A percentile compares a stretch with the other conserved stretches of the same genome.
Evolutionary conservation across 345 rosid species (phyloP).

Genomic region (Adansonia digitata): DNA sequence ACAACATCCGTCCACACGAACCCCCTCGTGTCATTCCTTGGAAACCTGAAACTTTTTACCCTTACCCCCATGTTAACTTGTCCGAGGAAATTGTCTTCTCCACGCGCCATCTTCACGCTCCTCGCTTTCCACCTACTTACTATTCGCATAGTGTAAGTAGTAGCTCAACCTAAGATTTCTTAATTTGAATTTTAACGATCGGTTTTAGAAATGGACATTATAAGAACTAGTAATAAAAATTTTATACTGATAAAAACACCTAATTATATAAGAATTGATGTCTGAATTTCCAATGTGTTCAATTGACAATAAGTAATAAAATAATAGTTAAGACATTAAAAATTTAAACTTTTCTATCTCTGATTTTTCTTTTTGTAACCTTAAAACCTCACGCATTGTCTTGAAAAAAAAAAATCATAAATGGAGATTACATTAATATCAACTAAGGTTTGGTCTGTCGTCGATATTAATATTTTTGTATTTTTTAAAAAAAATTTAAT

Average conservation of each 20-base stretch:
- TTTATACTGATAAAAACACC: neutral
- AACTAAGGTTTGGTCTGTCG: neutral
- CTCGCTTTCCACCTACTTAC: too few relatives aligned
- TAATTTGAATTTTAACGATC: neutral
- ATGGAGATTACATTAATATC: neutral
- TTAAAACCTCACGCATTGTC: neutral
- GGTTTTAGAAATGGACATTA: too few relatives aligned
- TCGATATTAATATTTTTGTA: too few relatives aligned
- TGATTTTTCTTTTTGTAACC: neutral
- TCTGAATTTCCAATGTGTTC: neutral
- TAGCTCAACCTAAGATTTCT: neutral
- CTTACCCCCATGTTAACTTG: slow-evolving; percentile 10
- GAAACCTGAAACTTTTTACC: neutral
- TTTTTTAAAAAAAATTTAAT: too few relatives aligned
- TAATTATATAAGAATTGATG: neutral
- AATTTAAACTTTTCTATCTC: neutral
- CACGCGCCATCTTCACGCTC: slow-evolving; percentile 11
- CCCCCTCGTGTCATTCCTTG: slow-evolving; percentile 15
- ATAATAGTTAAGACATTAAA: neutral
- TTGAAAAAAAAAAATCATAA: neutral
- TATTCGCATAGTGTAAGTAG: neutral
- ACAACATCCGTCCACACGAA: slow-evolving; percentile 22
- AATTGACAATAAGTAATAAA: neutral
- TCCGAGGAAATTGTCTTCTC: neutral
- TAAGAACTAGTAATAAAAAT: neutral